Conservation (phyloP, 352 stramenopile species). For the Globisporangium rhizosaccharum region DNA sequence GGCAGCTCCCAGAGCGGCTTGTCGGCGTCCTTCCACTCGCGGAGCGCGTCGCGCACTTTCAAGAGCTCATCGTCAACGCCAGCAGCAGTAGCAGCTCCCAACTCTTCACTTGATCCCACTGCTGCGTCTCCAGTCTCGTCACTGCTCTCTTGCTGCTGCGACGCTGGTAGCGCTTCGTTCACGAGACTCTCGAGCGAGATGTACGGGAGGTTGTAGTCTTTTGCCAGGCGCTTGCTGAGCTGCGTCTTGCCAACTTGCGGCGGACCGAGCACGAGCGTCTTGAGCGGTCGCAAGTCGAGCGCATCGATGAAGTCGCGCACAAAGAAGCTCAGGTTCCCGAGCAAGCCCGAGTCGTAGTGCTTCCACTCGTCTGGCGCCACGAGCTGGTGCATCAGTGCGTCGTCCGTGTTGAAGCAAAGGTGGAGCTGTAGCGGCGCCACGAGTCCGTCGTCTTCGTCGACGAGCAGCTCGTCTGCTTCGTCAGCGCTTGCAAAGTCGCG, state of each 20-base stretch:
- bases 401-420: slow-evolving; percentile 60
- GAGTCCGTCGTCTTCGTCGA: slow-evolving; percentile 53
- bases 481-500: slow-evolving; percentile 32
- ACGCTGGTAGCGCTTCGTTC: slow-evolving; percentile 29
- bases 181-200: slow-evolving; percentile 45
- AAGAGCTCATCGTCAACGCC: slow-evolving; percentile 26
- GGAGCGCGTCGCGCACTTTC: slow-evolving; percentile 33
- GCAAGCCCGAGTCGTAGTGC: slow-evolving; percentile 48
- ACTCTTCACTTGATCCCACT: slow-evolving; percentile 11
- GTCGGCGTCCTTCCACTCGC: slow-evolving; percentile 21
- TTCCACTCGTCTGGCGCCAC: slow-evolving; percentile 63
- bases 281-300: slow-evolving; percentile 75
- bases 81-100: background rate
- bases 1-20: slow-evolving; percentile 25
- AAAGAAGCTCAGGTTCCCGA: slow-evolving; percentile 59
- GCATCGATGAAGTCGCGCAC: slow-evolving; percentile 65
- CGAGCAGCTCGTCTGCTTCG: slow-evolving; percentile 49
- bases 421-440: slow-evolving; percentile 65
- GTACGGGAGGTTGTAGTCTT: slow-evolving; percentile 69
- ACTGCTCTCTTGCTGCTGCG: slow-evolving; percentile 16
- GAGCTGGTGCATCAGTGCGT: slow-evolving; percentile 41
- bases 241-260: slow-evolving; percentile 64
- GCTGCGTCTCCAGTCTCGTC: slow-evolving; percentile 3
- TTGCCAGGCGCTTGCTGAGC: slow-evolving; percentile 45
- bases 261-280: slow-evolving; percentile 59